Evolutionary conservation across 345 rosid species (phyloP).

Genomic region (Lepidium africanum): DNA sequence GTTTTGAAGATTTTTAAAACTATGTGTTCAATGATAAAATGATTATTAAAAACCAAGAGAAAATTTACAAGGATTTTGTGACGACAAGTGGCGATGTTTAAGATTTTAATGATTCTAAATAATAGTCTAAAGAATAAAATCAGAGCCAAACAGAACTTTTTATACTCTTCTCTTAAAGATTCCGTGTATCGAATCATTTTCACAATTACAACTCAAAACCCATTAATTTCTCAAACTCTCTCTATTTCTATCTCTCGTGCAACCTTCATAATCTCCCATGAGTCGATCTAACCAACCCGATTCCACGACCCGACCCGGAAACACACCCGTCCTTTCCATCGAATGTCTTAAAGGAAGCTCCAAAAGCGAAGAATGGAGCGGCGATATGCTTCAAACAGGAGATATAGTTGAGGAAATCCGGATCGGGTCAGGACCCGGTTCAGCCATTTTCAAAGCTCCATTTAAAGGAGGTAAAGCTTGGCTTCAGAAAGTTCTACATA

Average conservation of each 20-base stretch:
- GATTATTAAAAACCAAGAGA: neutral
- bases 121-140: neutral
- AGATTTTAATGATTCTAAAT: neutral
- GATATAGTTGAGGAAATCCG: conserved; percentile 88
- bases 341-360: conserved; percentile 87
- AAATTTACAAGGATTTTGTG: neutral
- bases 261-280: conserved; percentile 29
- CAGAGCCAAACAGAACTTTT: conserved; percentile 15
- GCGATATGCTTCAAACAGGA: conserved; percentile 96
- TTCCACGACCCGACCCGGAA: conserved; percentile 28
- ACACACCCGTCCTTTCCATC: conserved; percentile 54
- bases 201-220: neutral
- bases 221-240: neutral
- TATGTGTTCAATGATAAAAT: neutral
- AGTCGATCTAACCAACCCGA: conserved; percentile 46
- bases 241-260: neutral
- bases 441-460: conserved; percentile 45
- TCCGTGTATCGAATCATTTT: conserved; percentile 13
- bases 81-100: conserved; percentile 8
- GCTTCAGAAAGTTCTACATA: conserved; percentile 69
- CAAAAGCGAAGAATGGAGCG: conserved; percentile 91
- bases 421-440: conserved; percentile 57
- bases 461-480: conserved; percentile 81
- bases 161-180: neutral
- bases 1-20: no score